These are phyloP conservation scores for Diaporthe velutina DNA, from an alignment of 2,329 filamentous ascomycete species.

Conservation along the genomic window DNA sequence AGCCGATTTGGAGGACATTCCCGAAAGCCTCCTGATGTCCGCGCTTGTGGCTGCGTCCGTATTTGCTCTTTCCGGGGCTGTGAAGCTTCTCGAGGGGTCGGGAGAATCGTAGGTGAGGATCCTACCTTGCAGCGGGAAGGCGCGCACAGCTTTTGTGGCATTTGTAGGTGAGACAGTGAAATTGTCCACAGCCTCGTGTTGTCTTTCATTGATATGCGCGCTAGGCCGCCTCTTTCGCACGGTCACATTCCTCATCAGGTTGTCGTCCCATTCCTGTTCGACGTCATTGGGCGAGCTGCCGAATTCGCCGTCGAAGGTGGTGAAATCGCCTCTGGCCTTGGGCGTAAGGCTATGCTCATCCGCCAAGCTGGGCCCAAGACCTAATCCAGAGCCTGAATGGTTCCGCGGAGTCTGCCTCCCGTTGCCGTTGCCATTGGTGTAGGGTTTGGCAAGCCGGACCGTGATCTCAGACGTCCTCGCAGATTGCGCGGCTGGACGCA, in stretches of 20 bases:
- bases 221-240: constrained; percentile 60
- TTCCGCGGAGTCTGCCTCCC: constrained; percentile 49
- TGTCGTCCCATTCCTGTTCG: constrained; percentile 68
- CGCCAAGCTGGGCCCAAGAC: constrained; percentile 56
- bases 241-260: constrained; percentile 65
- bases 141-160: constrained; percentile 63
- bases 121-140: constrained; percentile 60
- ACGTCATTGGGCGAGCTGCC: constrained; percentile 57
- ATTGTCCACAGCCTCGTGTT: constrained; percentile 61
- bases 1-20: constrained; percentile 66
- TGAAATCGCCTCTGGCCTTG: constrained; percentile 62
- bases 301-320: constrained; percentile 72
- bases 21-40: constrained; percentile 65
- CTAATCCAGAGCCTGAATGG: constrained; percentile 58
- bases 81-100: constrained; percentile 47
- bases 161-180: constrained; percentile 62
- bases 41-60: constrained; percentile 52
- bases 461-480: constrained; percentile 59
- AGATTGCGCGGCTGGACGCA: constrained; percentile 55
- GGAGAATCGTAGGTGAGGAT: constrained; percentile 54
- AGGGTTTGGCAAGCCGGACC: constrained; percentile 53
- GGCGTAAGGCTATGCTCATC: constrained; percentile 56
- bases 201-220: constrained; percentile 44
- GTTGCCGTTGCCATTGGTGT: constrained; percentile 8
- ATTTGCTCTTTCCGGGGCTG: constrained; percentile 42